phyloP scores from a whole-genome alignment of 768 basidiomycete genomes.

The Lepiota subincarnata region DNA sequence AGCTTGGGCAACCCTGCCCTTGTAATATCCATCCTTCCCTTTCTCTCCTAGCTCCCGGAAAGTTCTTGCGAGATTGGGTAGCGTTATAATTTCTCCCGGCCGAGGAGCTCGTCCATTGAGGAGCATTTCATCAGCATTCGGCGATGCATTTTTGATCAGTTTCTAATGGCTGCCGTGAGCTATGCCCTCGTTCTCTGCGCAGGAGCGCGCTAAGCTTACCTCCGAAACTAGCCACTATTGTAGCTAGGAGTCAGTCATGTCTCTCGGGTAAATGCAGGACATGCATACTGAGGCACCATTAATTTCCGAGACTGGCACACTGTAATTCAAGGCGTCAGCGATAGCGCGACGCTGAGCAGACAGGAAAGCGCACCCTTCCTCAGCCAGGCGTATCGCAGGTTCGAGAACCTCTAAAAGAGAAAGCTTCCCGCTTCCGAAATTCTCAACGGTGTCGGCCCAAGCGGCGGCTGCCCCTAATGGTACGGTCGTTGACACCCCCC shows the following conservation, averaged over 20 bases:
- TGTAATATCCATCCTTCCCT: constrained; percentile 93
- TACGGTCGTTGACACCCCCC: neutral
- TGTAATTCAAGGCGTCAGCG: constrained; percentile 22
- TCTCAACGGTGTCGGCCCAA: constrained; percentile 87
- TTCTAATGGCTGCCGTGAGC: constrained; percentile 27
- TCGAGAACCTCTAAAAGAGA: constrained; percentile 66
- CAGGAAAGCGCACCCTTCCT: constrained; percentile 66
- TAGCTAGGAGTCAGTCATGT: neutral
- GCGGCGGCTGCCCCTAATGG: constrained; percentile 82
- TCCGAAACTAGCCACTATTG: constrained; percentile 57
- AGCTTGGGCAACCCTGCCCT: constrained; percentile 83
- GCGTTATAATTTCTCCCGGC: constrained; percentile 78
- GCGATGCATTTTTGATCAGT: constrained; percentile 78
- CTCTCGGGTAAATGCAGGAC: neutral
- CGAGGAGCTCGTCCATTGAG: constrained; percentile 79
- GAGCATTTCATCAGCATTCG: constrained; percentile 83
- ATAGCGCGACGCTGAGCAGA: neutral
- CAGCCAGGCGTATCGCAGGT: constrained; percentile 89
- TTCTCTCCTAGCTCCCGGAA: constrained; percentile 76
- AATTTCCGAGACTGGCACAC: constrained; percentile 86
- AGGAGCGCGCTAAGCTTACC: constrained; percentile 21
- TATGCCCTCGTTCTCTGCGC: neutral
- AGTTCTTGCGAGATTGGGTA: constrained; percentile 79
- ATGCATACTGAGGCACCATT: constrained; percentile 50
- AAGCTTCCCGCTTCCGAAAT: constrained; percentile 73